Conservation (phyloP, 495 filamentous ascomycete species). For the Talaromyces ruber region DNA sequence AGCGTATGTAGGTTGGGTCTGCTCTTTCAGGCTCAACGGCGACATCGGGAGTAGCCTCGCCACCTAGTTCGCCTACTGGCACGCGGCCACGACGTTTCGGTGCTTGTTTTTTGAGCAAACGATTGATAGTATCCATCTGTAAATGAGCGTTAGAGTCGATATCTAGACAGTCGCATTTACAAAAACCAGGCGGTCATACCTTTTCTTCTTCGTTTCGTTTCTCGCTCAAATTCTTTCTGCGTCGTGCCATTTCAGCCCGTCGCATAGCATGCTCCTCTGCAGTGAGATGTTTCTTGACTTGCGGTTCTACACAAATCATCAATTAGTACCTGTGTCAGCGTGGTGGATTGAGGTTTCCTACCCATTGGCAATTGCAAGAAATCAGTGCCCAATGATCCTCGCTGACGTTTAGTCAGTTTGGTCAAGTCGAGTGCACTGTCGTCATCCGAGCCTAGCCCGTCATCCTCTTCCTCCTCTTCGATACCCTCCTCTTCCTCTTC, state of each 20-base stretch:
- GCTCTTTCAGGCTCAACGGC: slow-evolving; percentile 46
- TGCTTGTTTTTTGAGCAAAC: slow-evolving; percentile 89
- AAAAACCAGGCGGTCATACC: slow-evolving; percentile 34
- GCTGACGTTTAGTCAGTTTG: slow-evolving; percentile 83
- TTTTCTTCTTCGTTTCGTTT: slow-evolving; percentile 99
- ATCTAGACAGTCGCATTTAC: too few relatives aligned
- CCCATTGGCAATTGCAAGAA: slow-evolving; percentile 83
- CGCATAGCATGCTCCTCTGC: slow-evolving; percentile 95
- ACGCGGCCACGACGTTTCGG: slow-evolving; percentile 65
- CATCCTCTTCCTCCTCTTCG: slow-evolving; percentile 50
- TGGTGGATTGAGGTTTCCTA: slow-evolving; percentile 19
- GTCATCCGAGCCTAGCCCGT: slow-evolving; percentile 56
- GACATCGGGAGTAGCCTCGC: slow-evolving; percentile 41
- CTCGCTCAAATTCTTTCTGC: slow-evolving; percentile 92
- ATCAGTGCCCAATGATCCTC: slow-evolving; percentile 59
- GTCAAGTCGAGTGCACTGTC: slow-evolving; percentile 66
- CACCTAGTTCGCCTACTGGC: slow-evolving; percentile 35
- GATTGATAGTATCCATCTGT: slow-evolving; percentile 96
- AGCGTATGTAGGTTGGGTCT: slow-evolving; percentile 66
- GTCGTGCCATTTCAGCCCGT: slow-evolving; percentile 89
- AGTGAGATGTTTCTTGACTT: slow-evolving; percentile 86
- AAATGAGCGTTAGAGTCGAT: neutral
- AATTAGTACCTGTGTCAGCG: neutral
- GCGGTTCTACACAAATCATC: slow-evolving; percentile 56
- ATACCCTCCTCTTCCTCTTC: slow-evolving; percentile 43